Conservation (phyloP, 805 yeast genomes). For the Wickerhamomyces rabaulensis region DNA sequence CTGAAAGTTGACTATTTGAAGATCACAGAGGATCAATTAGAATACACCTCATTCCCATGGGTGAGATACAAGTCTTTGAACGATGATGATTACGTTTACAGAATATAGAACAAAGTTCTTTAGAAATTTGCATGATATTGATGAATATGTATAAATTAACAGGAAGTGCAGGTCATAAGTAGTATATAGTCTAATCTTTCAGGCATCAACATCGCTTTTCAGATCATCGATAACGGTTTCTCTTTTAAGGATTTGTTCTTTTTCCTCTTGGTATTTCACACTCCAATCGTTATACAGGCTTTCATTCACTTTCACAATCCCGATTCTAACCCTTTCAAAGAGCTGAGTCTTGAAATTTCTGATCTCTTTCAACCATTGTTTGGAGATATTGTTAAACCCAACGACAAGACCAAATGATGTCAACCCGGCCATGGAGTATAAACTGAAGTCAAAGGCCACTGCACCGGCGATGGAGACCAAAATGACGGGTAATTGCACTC, state of each 20-base stretch:
- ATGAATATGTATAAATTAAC: neutral
- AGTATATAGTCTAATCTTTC: neutral
- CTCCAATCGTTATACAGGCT: slow-evolving; percentile 18
- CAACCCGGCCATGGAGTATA: slow-evolving; percentile 28
- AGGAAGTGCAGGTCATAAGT: neutral
- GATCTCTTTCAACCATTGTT: slow-evolving; percentile 23
- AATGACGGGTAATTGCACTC: slow-evolving; percentile 27
- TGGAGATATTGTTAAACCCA: slow-evolving; percentile 28
- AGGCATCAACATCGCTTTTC: neutral
- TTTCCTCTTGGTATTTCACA: slow-evolving; percentile 15
- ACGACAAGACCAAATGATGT: slow-evolving; percentile 26
- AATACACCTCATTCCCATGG: slow-evolving; percentile 76
- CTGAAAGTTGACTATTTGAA: slow-evolving; percentile 60
- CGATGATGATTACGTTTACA: slow-evolving; percentile 31
- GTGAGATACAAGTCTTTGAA: slow-evolving; percentile 49
- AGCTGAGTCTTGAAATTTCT: slow-evolving; percentile 18
- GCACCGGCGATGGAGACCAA: slow-evolving; percentile 23
- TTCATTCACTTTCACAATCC: slow-evolving; percentile 16
- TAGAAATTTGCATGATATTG: neutral
- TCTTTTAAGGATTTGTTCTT: slow-evolving; percentile 3
- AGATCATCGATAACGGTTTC: slow-evolving; percentile 2
- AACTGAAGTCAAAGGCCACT: slow-evolving; percentile 24
- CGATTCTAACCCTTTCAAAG: slow-evolving; percentile 21
- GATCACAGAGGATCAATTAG: slow-evolving; percentile 52
- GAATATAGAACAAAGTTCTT: slow-evolving; percentile 8